Evolutionary conservation across 2,329 filamentous ascomycete species (phyloP).

Genomic region (Colletotrichum sp.): DNA sequence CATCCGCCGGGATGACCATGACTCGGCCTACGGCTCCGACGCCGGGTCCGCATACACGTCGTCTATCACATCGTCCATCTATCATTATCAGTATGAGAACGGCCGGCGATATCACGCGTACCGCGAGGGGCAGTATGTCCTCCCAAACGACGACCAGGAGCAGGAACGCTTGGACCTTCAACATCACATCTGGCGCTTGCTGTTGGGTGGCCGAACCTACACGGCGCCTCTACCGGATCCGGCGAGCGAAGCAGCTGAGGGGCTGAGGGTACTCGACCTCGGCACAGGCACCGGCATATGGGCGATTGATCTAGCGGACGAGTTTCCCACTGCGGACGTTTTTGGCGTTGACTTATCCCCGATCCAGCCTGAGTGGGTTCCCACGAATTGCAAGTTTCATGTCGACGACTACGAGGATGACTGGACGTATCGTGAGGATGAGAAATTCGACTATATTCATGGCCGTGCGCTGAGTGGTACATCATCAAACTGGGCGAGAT

Average conservation of each 20-base stretch:
- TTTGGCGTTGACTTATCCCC: conserved; percentile 64
- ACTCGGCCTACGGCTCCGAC: conserved; percentile 41
- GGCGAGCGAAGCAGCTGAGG: conserved; percentile 28
- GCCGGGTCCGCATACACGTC: conserved; percentile 33
- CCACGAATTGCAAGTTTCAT: conserved; percentile 67
- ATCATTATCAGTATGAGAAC: conserved; percentile 50
- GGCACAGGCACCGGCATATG: conserved; percentile 69
- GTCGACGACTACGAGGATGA: conserved; percentile 68
- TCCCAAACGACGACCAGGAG: conserved; percentile 20
- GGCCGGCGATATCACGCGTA: conserved; percentile 54
- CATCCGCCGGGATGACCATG: conserved; percentile 24
- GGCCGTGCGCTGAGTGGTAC: conserved; percentile 34
- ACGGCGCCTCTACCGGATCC: conserved; percentile 28
- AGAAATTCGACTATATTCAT: conserved; percentile 40
- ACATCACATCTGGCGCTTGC: conserved; percentile 39
- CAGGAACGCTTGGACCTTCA: conserved; percentile 39
- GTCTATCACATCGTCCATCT: conserved; percentile 47
- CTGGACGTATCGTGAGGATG: conserved; percentile 46
- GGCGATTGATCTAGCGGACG: conserved; percentile 50
- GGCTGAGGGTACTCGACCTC: conserved; percentile 56
- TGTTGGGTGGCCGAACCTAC: conserved; percentile 34
- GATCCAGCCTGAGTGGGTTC: conserved; percentile 62
- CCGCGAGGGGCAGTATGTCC: conserved; percentile 44
- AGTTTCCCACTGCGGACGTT: conserved; percentile 50
- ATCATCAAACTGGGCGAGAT: conserved; percentile 35